These are phyloP conservation scores for Saprolegnia diclina DNA, from an alignment of 352 stramenopile species.

Conservation along the genomic window DNA sequence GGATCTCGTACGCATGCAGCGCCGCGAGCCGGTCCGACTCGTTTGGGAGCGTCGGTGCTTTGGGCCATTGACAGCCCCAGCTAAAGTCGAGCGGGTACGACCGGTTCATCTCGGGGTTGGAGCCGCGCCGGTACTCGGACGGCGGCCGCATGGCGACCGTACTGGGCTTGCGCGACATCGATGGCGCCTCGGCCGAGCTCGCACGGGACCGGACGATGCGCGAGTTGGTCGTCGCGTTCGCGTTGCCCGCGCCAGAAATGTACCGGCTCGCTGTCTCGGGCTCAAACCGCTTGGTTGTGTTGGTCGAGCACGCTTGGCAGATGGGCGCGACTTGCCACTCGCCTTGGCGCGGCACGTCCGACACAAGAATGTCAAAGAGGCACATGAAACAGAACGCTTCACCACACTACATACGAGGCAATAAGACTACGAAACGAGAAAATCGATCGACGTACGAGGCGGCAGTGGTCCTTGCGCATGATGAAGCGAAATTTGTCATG, in stretches of 20 bases:
- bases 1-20: constrained; percentile 19
- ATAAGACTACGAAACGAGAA: neutral
- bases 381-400: constrained; percentile 13
- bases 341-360: neutral
- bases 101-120: constrained; percentile 1
- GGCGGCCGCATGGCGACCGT: neutral
- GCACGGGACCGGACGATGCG: constrained; percentile 1
- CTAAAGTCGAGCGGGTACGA: constrained; percentile 19
- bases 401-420: neutral
- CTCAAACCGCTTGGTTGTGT: constrained; percentile 1
- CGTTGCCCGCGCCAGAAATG: neutral
- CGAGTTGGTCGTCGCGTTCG: neutral
- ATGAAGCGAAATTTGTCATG: constrained; percentile 15
- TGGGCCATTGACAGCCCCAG: constrained; percentile 24
- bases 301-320: constrained; percentile 1
- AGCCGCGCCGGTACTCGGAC: constrained; percentile 12
- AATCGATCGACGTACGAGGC: neutral
- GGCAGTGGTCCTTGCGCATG: constrained; percentile 14
- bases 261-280: neutral
- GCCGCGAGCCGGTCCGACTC: constrained; percentile 12
- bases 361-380: constrained; percentile 9
- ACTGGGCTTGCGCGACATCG: neutral
- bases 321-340: constrained; percentile 6
- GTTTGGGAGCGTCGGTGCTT: constrained; percentile 8
- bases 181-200: neutral